Evolutionary conservation across 306 rosid genomes (phyloP), one percentile per base, ranked within the genome.

Genomic region (Citrullus mucosospermus): DNA sequence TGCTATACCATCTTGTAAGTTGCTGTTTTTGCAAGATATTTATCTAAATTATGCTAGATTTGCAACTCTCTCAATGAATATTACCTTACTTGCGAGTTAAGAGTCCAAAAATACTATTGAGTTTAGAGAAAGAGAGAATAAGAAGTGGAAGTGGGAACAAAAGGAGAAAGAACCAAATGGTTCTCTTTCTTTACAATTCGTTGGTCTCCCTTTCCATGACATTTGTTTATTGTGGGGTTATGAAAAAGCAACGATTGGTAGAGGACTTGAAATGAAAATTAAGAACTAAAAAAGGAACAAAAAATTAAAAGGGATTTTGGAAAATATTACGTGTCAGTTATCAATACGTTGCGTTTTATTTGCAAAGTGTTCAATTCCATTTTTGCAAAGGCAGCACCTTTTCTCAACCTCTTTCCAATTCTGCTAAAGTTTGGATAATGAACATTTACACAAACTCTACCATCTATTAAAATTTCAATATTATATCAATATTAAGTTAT

Each of bases 171-270:
- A 39, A 84, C 87, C 89, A 15, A 80, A 87, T 83, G 71, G 22
- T 63, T 65, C 46, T 65, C 48, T 63, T 84, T 46, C 10, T 76
- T 82, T 81, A 75, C 87, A 80, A 20, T 46, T 81, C 85, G 78
- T 70, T 83, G 88, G 88, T 86, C 88, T 79, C 90, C 63, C 81
- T 84, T 84, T 87, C 80, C 32, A 75, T 83, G 87, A 79, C 85
- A 83, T 30, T 83, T 81, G 7, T 87, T 88, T 86, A 87, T 86
- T 82, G 22, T 32, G 28, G 57, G 58, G 74, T 13, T 48, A 67
- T 67, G 9, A 67, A 41, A 67, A 67, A 67, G 74, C 74, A 67
- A 67, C 50, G 72, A 65, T 65, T 65, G 48, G 48, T 65, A 65
- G 48, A 18, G 9, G 53, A 67, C 17, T 67, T 67, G 14, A 67